Conservation (phyloP, 176 grass and related monocot species). For the Avena sativa region DNA sequence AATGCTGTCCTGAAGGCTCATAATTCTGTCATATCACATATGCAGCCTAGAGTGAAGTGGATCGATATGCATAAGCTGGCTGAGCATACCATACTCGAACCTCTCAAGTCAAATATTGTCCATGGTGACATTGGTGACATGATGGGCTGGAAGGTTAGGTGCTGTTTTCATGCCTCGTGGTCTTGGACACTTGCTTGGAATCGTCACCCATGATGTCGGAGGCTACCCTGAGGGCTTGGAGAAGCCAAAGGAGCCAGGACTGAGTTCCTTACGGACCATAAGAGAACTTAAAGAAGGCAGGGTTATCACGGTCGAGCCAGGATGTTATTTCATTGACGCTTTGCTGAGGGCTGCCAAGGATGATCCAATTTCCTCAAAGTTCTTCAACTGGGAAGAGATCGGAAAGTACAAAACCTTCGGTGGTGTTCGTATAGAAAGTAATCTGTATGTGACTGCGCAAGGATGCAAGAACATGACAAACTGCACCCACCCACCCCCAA, state of each 20-base stretch:
- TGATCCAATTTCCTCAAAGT: constrained; percentile 58
- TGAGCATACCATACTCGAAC: constrained; percentile 74
- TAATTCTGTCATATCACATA: constrained; percentile 68
- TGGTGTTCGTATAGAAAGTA: constrained; percentile 83
- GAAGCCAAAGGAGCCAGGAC: constrained; percentile 69
- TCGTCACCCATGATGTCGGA: constrained; percentile 85
- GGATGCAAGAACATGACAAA: constrained; percentile 91
- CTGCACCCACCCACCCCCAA: constrained; percentile 41
- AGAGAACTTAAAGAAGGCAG: constrained; percentile 79
- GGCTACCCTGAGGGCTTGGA: constrained; percentile 79
- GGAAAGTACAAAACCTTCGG: constrained; percentile 67
- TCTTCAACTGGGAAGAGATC: constrained; percentile 68
- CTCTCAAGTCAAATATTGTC: constrained; percentile 65
- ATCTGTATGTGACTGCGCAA: constrained; percentile 73
- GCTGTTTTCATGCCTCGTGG: constrained; percentile 94
- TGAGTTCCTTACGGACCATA: constrained; percentile 66
- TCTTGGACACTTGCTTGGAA: constrained; percentile 92
- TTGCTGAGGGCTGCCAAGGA: constrained; percentile 57
- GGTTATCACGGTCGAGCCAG: constrained; percentile 96
- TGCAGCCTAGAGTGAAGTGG: constrained; percentile 74
- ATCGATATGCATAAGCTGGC: constrained; percentile 87
- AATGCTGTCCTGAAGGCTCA: constrained; percentile 65
- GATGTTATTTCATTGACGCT: constrained; percentile 84
- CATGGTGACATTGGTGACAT: constrained; percentile 77
- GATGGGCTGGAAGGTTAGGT: constrained; percentile 78